Base-by-base conservation (phyloP, 495 filamentous ascomycete species). In the Darksidea phi region DNA sequence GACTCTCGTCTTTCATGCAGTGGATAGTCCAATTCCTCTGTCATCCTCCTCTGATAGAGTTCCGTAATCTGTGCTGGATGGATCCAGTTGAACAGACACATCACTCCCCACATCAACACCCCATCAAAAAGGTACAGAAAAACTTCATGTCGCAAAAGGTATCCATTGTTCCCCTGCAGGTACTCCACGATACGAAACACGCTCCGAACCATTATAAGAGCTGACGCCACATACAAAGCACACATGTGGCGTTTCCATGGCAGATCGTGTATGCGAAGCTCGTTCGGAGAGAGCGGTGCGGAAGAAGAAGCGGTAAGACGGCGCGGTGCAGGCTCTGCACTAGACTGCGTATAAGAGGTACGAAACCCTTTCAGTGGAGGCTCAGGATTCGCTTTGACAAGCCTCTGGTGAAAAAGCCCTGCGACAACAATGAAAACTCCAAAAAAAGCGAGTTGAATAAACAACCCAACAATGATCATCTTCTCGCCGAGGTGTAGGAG, bases 81-180 rank as follows among this genome's bases (percentile, higher is more conserved):
- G 18, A 71, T 10, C 61, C 32, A 38, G 23, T 34, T 53, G 8
- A 64, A 61, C 12, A 72, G 59, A 47, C 75, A 77, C 53, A 86
- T 79, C 3, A 81, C 56, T 0, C 78, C 61, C 67, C 80, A 78
- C 26, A 79, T 80, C 0, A 71, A 3, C 23, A 83, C 64, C 85
- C 88, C 87, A 54, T 90, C 86, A 62, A 88, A 88, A 0, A 84
- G 63, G 64, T 87, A 88, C 43, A 88, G 66, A 56, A 79, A 81
- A 41, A 74, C 78, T 70, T 89, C 86, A 37, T 82, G 75, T n/a
- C 54, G 62, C 59, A 86, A 67, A 21, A 82, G 34, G 58, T 71
- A 77, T 8, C 83, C 83, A 13, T 77, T 72, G 34, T 78, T 70
- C 0, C 86, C 85, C 67, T 82, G 72, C 0, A 78, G 17, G 55